Base-by-base conservation (phyloP, 768 basidiomycete species). In the Termitomyces sp. region DNA sequence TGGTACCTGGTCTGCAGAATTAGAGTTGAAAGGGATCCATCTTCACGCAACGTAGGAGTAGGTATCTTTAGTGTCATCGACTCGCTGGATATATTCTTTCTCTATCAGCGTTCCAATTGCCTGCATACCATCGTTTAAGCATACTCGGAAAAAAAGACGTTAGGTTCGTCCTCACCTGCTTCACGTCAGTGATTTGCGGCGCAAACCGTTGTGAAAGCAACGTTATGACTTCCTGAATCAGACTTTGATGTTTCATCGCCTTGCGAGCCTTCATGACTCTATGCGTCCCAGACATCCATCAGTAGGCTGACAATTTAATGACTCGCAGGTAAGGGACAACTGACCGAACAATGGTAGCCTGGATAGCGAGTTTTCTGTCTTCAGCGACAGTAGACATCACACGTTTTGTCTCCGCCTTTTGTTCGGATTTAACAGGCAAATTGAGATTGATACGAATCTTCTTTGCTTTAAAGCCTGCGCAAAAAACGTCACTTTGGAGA, bases 41-140 rank as follows among this genome's bases (percentile, higher is more conserved):
- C 62, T 61, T 78, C 74, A 89, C 59, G 87, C 88, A 64, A 88
- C 82, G 69, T 90, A 90, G 50, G 86, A 84, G 71, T 92, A 93
- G 37, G 90, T 90, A 73, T 96, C 94, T 68, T 89, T 88, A n/a
- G 88, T 86, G 12, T 88, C 91, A 22, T 94, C 93, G 15, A 93
- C 89, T 33, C 96, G 88, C 69, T 98, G 95, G 65, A 99, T 90
- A 72, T 98, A 99, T 71, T 99, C 96, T 76, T 96, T 96, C 77
- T 98, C 96, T 50, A 98, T 78, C 20, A 98, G 77, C 15, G 86
- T 86, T 69, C 96, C 94, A 59, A 98, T 96, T 3, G 93, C 91
- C 89, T 91, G 3, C 13, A n/a, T 39, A 50, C 62, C 42, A 5
- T 51, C 65, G 65, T 63, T 67, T 37, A 1, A 66, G 48, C 52